A percentile compares a stretch with the other conserved stretches of the same genome.
Evolutionary conservation across 805 yeast genomes (phyloP).

Genomic region (Grigorovia yakushimaensis): DNA sequence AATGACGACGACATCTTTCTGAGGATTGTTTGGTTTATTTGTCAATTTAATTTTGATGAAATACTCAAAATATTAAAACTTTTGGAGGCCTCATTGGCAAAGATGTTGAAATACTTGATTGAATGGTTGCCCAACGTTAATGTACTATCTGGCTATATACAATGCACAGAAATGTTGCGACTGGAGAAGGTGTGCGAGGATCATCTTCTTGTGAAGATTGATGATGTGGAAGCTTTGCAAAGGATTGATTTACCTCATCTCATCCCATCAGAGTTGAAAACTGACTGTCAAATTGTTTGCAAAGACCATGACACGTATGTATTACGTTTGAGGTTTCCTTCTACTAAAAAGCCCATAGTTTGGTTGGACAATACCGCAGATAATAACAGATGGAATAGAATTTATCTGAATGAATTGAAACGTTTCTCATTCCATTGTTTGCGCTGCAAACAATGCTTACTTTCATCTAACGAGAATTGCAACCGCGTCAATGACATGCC

Average conservation of each 20-base stretch:
- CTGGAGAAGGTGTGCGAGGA: background rate
- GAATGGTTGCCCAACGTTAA: background rate
- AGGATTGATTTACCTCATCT: background rate
- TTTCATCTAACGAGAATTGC: slow-evolving; percentile 8
- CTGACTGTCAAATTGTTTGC: no score
- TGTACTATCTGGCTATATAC: background rate
- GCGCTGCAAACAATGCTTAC: background rate
- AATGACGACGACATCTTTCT: slow-evolving; percentile 44
- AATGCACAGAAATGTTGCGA: background rate
- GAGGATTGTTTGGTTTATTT: background rate
- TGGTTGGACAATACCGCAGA: slow-evolving; percentile 9
- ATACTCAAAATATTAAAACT: no score
- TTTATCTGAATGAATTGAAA: background rate
- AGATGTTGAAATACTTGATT: background rate
- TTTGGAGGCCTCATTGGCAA: no score
- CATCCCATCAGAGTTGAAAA: background rate
- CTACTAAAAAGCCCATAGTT: background rate
- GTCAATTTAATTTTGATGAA: no score
- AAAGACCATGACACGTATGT: background rate
- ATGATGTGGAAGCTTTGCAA: background rate
- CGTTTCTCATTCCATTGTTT: background rate
- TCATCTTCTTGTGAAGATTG: background rate
- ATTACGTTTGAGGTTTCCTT: slow-evolving; percentile 7
- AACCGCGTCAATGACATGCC: slow-evolving; percentile 52
- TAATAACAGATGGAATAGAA: slow-evolving; percentile 2